Evolutionary conservation across 2,329 filamentous ascomycete genomes (phyloP).

Genomic region (Albifimbria verrucaria): DNA sequence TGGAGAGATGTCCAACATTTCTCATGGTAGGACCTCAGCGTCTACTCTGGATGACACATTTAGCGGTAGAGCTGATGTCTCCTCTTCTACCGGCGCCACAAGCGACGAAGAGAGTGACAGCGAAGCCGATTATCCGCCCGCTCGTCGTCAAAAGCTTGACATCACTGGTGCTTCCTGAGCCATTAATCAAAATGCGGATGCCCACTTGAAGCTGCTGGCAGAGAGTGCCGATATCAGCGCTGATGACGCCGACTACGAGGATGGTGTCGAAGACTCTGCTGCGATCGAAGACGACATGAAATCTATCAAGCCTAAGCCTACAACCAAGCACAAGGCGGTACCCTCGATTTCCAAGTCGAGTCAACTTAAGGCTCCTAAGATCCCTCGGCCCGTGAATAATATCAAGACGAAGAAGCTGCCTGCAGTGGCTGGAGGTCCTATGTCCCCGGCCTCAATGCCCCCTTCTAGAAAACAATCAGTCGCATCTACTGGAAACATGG

Average conservation of each 20-base stretch:
- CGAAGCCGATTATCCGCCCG: constrained; percentile 56
- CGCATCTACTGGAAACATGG: constrained; percentile 50
- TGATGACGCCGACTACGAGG: constrained; percentile 31
- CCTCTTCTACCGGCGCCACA: constrained; percentile 81
- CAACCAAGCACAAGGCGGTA: constrained; percentile 38
- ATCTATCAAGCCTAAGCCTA: constrained; percentile 30
- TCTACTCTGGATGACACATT: constrained; percentile 93
- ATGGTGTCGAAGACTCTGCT: constrained; percentile 29
- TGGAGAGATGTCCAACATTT: constrained; percentile 90
- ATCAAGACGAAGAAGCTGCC: constrained; percentile 52
- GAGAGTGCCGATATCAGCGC: constrained; percentile 39
- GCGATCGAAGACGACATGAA: constrained; percentile 38
- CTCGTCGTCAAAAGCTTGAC: constrained; percentile 57
- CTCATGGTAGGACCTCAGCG: constrained; percentile 86
- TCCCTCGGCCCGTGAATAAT: constrained; percentile 31
- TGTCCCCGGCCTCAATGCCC: constrained; percentile 65
- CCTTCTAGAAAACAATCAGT: constrained; percentile 74
- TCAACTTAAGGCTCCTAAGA: constrained; percentile 40
- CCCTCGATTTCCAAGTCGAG: constrained; percentile 26
- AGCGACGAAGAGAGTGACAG: constrained; percentile 72
- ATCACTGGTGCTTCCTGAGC: constrained; percentile 38
- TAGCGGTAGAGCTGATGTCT: constrained; percentile 80
- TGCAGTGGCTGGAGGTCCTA: constrained; percentile 40
- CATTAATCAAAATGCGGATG: constrained; percentile 50
- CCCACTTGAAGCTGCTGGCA: constrained; percentile 49